Conservation (phyloP, 345 rosid genomes). For the Citrus cavaleriei region DNA sequence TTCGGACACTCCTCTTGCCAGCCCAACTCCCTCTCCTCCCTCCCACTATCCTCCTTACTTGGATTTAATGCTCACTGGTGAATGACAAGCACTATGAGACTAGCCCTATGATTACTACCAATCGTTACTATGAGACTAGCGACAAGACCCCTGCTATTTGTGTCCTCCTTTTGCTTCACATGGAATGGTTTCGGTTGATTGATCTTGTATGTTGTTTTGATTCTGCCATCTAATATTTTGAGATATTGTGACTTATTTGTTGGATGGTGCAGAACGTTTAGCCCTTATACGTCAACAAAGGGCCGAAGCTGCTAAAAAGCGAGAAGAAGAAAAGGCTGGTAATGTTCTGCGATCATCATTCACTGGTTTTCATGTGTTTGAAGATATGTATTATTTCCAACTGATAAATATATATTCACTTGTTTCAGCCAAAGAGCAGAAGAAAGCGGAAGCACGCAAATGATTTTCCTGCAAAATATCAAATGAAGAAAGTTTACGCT, state of each 20-base stretch:
- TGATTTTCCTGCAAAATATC: slow-evolving; percentile 24
- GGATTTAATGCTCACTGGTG: background rate
- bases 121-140: background rate
- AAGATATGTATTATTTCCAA: background rate
- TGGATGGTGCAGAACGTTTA: slow-evolving; percentile 43
- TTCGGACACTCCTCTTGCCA: background rate
- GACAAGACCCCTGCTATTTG: background rate
- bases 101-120: background rate
- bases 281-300: slow-evolving; percentile 63
- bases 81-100: background rate
- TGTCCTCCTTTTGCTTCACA: background rate
- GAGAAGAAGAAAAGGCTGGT: slow-evolving; percentile 80
- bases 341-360: background rate
- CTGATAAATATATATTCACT: background rate
- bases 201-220: background rate
- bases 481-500: background rate
- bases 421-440: slow-evolving; percentile 58
- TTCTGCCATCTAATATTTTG: background rate
- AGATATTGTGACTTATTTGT: background rate
- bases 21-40: background rate
- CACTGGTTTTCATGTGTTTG: background rate
- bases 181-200: background rate
- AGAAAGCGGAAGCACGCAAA: slow-evolving; percentile 60
- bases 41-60: background rate
- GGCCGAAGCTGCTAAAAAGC: slow-evolving; percentile 63